A percentile compares a stretch with the other conserved stretches of the same genome.
Evolutionary conservation across 495 filamentous ascomycete species (phyloP).

Genomic region (Filosporella fistucella): DNA sequence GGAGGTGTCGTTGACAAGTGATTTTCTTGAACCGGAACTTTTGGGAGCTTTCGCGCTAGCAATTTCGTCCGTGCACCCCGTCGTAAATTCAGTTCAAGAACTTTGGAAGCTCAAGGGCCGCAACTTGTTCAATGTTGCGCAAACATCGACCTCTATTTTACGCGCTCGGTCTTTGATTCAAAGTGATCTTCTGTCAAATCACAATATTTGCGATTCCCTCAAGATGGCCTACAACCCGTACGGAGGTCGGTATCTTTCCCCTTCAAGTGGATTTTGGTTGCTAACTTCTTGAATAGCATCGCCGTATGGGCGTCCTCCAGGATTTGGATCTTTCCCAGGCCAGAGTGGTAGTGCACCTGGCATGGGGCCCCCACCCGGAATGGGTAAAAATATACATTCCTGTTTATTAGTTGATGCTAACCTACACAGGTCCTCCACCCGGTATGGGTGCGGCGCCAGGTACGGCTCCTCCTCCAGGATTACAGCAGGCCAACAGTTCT

Average conservation of each 20-base stretch:
- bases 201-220: constrained; percentile 10
- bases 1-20: constrained; percentile 16
- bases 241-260: constrained; percentile 51
- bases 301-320: constrained; percentile 67
- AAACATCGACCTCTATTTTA: too few species aligned
- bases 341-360: constrained; percentile 50
- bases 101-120: background rate
- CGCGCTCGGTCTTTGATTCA: too few species aligned
- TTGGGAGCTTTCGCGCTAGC: constrained; percentile 14
- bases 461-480: constrained; percentile 71
- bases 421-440: constrained; percentile 51
- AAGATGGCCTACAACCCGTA: constrained; percentile 73
- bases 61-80: constrained; percentile 16
- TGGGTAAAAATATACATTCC: constrained; percentile 56
- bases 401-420: constrained; percentile 17
- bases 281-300: constrained; percentile 29
- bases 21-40: constrained; percentile 5
- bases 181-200: too few species aligned
- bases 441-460: constrained; percentile 75
- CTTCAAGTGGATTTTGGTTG: background rate
- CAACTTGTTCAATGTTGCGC: too few species aligned
- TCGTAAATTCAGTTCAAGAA: constrained; percentile 8
- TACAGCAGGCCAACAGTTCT: constrained; percentile 64
- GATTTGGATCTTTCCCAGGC: constrained; percentile 68
- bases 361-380: constrained; percentile 75